Conservation (phyloP, 2,329 filamentous ascomycete species). For the Aspergillus aculeatinus region DNA sequence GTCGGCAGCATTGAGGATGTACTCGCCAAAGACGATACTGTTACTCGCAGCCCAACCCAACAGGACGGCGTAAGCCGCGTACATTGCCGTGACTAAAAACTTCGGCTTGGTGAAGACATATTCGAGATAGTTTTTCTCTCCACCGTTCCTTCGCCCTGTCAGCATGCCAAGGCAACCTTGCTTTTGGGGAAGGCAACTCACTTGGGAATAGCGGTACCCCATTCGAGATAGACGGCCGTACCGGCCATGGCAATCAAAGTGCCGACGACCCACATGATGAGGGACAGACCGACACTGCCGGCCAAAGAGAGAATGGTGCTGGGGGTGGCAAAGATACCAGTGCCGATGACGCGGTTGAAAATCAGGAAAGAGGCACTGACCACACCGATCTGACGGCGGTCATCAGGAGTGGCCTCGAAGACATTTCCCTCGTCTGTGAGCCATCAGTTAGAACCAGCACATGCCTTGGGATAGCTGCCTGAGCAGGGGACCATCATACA, state of each 20-base stretch:
- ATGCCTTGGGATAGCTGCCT: background rate
- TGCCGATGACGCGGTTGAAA: conserved; percentile 51
- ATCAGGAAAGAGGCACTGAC: conserved; percentile 48
- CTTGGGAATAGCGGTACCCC: conserved; percentile 51
- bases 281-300: conserved; percentile 47
- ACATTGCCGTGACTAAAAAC: conserved; percentile 55
- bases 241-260: conserved; percentile 49
- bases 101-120: conserved; percentile 53
- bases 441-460: conserved; percentile 9
- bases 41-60: conserved; percentile 55
- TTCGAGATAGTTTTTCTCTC: conserved; percentile 57
- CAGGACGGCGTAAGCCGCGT: conserved; percentile 52
- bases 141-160: conserved; percentile 44
- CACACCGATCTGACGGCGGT: conserved; percentile 42
- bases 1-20: conserved; percentile 50
- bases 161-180: background rate
- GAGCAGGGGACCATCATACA: conserved; percentile 25
- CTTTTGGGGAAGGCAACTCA: conserved; percentile 20
- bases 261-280: conserved; percentile 53
- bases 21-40: conserved; percentile 54
- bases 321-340: conserved; percentile 53
- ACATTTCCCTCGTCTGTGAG: conserved; percentile 38
- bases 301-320: conserved; percentile 46
- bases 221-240: conserved; percentile 49
- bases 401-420: conserved; percentile 35